Evolutionary conservation across 2,329 filamentous ascomycete genomes (phyloP).

Genomic region (Diatrype stigma): DNA sequence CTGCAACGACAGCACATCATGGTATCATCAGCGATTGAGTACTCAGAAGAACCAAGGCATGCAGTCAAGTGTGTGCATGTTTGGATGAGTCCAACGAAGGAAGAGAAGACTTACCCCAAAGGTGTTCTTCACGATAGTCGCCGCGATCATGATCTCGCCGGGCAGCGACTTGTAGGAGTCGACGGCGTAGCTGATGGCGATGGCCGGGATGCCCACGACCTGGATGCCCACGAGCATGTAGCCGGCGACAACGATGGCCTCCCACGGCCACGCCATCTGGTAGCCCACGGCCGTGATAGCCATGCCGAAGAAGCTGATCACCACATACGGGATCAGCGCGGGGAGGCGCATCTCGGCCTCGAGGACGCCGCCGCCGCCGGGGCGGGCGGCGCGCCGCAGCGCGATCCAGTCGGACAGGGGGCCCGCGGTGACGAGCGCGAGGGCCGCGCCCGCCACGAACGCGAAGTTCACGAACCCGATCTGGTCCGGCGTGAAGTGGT

Average conservation of each 20-base stretch:
- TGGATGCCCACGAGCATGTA: slow-evolving; percentile 32
- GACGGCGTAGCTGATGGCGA: slow-evolving; percentile 53
- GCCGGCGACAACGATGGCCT: slow-evolving; percentile 40
- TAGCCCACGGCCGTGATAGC: slow-evolving; percentile 44
- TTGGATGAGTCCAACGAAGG: no score
- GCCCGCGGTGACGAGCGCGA: slow-evolving; percentile 36
- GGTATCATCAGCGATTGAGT: neutral
- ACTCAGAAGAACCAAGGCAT: neutral
- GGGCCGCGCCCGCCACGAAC: slow-evolving; percentile 34
- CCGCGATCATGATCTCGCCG: slow-evolving; percentile 55
- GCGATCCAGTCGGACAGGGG: slow-evolving; percentile 40
- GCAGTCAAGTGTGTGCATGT: no score
- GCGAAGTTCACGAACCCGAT: slow-evolving; percentile 47
- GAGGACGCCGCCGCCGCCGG: slow-evolving; percentile 36
- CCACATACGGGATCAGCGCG: slow-evolving; percentile 37
- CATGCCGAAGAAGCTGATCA: slow-evolving; percentile 38
- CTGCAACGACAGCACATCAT: slow-evolving; percentile 10
- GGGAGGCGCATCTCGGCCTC: slow-evolving; percentile 43
- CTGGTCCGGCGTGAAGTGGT: slow-evolving; percentile 36
- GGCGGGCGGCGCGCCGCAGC: slow-evolving; percentile 28
- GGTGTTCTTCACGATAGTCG: slow-evolving; percentile 60
- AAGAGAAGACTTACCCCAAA: slow-evolving; percentile 29
- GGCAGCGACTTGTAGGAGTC: slow-evolving; percentile 61
- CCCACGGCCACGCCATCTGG: slow-evolving; percentile 42
- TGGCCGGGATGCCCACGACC: slow-evolving; percentile 49